Evolutionary conservation across 1,284 basidiomycete species (phyloP).

Genomic region (Ceratobasidium sp.): DNA sequence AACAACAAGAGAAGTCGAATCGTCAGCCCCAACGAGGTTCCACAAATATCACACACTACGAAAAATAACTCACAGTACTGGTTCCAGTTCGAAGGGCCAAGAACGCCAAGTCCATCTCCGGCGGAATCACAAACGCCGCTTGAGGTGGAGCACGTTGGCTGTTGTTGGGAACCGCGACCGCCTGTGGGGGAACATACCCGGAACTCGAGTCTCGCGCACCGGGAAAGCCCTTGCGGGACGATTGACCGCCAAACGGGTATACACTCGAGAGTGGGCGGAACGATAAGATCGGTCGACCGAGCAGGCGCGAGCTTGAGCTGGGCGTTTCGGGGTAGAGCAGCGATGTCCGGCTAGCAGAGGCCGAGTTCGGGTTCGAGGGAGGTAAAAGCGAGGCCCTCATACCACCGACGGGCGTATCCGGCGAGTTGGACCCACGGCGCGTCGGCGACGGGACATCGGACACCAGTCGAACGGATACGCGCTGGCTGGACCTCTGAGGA

Average conservation of each 20-base stretch:
- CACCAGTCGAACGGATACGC: neutral
- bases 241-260: neutral
- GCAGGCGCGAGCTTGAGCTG: slow-evolving; percentile 1
- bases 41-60: slow-evolving; percentile 4
- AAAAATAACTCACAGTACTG: slow-evolving; percentile 13
- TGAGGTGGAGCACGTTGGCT: slow-evolving; percentile 25
- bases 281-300: neutral
- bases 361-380: neutral
- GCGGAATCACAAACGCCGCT: slow-evolving; percentile 28
- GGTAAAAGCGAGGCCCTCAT: neutral
- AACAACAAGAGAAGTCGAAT: neutral
- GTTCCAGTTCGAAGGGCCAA: slow-evolving; percentile 2
- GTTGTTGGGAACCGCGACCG: too few species aligned
- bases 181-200: too few species aligned
- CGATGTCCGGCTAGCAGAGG: neutral
- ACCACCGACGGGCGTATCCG: slow-evolving; percentile 7
- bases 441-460: neutral
- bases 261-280: slow-evolving; percentile 29
- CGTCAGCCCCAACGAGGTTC: neutral
- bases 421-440: slow-evolving; percentile 6
- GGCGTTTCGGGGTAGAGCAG: slow-evolving; percentile 7
- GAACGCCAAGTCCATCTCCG: slow-evolving; percentile 7
- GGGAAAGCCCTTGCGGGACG: neutral
- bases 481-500: slow-evolving; percentile 12
- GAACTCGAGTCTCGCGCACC: neutral